These are phyloP conservation scores for Isabelozyma rhagii DNA, from an alignment of 805 yeast genomes.

Conservation along the genomic window DNA sequence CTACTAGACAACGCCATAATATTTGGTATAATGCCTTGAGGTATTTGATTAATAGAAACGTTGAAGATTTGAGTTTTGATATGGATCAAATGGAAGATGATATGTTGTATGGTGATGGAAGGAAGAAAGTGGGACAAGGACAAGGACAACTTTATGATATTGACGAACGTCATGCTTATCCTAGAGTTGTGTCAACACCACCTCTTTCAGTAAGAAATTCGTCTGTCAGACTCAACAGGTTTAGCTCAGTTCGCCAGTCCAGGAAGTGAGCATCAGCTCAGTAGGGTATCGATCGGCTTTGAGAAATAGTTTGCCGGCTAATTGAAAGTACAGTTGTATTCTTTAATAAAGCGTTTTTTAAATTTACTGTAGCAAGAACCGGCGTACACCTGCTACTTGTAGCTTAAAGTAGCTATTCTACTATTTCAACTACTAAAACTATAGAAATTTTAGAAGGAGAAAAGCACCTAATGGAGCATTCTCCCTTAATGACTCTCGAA, in stretches of 20 bases:
- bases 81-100: conserved; percentile 19
- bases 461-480: too few species aligned
- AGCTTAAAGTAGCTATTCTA: too few species aligned
- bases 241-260: not conserved
- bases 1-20: conserved; percentile 82
- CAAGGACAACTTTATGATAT: conserved; percentile 8
- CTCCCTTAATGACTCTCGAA: too few species aligned
- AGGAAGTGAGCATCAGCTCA: too few species aligned
- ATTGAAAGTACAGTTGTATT: too few species aligned
- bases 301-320: too few species aligned
- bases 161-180: conserved; percentile 19
- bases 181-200: conserved; percentile 15
- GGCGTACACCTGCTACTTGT: too few species aligned
- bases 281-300: too few species aligned
- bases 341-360: too few species aligned
- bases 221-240: not conserved
- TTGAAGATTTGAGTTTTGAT: conserved; percentile 54
- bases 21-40: conserved; percentile 86
- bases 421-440: too few species aligned
- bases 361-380: too few species aligned
- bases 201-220: not conserved
- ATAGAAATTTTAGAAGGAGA: too few species aligned
- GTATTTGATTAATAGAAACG: conserved; percentile 64
- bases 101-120: not conserved
- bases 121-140: not conserved